Conservation (phyloP, 768 basidiomycete species). For the Trametes punicea region DNA sequence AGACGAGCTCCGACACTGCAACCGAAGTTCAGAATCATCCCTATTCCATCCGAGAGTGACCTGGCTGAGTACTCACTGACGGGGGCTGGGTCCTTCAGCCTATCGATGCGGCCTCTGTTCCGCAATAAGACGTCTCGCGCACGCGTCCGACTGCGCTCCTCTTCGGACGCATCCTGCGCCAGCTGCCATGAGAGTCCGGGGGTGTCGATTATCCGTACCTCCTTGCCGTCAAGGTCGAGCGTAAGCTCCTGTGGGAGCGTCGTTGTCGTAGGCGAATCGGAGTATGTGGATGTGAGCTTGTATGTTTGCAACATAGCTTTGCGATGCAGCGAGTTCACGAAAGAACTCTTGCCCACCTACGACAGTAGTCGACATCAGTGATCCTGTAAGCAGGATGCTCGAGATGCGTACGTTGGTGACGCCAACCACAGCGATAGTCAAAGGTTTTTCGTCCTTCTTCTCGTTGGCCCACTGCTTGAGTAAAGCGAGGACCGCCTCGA, state of each 20-base stretch:
- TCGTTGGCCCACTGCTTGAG: slow-evolving; percentile 47
- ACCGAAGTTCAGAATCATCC: neutral
- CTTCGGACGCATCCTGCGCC: slow-evolving; percentile 35
- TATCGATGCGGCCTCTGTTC: slow-evolving; percentile 78
- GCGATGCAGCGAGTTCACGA: slow-evolving; percentile 74
- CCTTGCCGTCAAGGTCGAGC: slow-evolving; percentile 43
- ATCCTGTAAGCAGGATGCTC: neutral
- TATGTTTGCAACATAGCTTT: slow-evolving; percentile 56
- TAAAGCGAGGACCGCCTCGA: slow-evolving; percentile 45
- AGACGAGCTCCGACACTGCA: slow-evolving; percentile 60
- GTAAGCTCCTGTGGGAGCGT: slow-evolving; percentile 60
- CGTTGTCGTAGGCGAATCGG: slow-evolving; percentile 70
- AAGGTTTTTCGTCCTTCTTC: slow-evolving; percentile 45
- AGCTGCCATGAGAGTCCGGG: slow-evolving; percentile 74
- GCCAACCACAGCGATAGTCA: slow-evolving; percentile 80
- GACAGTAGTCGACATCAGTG: slow-evolving; percentile 4
- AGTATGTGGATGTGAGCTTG: slow-evolving; percentile 39
- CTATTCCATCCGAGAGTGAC: neutral
- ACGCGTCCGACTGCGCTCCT: slow-evolving; percentile 37
- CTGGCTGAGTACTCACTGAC: slow-evolving; percentile 48
- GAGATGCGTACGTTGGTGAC: slow-evolving; percentile 63
- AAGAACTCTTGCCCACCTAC: slow-evolving; percentile 79
- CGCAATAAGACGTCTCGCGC: slow-evolving; percentile 76
- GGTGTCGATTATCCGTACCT: slow-evolving; percentile 76
- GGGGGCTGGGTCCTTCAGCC: slow-evolving; percentile 74